Base-by-base conservation (phyloP, 2,329 filamentous ascomycete species). In the Endothia cerciana region DNA sequence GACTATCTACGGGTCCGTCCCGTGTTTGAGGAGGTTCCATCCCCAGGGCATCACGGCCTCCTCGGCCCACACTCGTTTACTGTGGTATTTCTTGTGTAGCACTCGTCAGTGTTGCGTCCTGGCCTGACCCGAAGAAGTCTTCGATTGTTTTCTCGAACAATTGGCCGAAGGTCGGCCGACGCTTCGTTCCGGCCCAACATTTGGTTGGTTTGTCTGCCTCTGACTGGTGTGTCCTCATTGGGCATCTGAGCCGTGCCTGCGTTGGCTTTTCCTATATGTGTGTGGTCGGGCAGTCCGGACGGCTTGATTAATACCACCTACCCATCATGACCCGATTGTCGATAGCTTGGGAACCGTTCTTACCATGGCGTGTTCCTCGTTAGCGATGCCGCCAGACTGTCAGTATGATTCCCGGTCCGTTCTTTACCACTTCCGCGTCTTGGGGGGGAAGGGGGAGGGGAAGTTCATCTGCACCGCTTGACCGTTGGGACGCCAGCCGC, bases 341-440 rank as follows among this genome's bases (percentile, higher is more conserved):
- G 51, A 55, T 22, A 55, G 51, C 30, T 11, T 55, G 30, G 51
- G 51, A 36, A 55, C 28, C 51, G 36, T 55, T 55, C 30, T n/a
- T 33, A 8, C 51, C 51, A 36, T 55, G 30, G 51, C 51, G 51
- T 55, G 19, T 33, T 36, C 7, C 8, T 6, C 28, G n/a, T 36
- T 8, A n/a, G 51, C 51, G 13, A 55, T 55, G 51, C 51, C 51
- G 51, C 15, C 51, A 33, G 13, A 55, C 10, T 55, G 28, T 55
- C 51, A 2, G 11, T 25, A 30, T 25, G 8, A 30, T 55, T 6
- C 49, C 5, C 25, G 28, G 30, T 2, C 13, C 49, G 30, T 55
- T 30, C 49, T 55, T 55, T 11, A 43, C 4, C 41, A 43, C 13
- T 43, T 43, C 41, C 19, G 13, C 4, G 41, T 15, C 15, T 19